Conservation (phyloP, 768 basidiomycete species). For the Termitomyces sp. region DNA sequence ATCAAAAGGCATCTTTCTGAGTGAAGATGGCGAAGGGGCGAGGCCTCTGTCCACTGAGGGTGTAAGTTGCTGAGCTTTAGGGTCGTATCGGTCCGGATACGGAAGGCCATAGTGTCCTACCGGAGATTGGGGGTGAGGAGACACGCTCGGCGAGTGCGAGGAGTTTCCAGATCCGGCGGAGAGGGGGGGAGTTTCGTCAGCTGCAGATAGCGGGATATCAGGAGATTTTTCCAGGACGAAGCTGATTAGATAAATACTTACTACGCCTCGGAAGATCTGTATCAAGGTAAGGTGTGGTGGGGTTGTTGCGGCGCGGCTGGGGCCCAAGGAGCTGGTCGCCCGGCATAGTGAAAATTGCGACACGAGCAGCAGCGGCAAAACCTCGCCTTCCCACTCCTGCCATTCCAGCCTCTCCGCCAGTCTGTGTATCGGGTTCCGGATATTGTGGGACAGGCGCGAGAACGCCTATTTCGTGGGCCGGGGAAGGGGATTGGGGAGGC, state of each 20-base stretch:
- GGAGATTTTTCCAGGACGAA: neutral
- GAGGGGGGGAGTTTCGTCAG: constrained; percentile 37
- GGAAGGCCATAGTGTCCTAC: constrained; percentile 16
- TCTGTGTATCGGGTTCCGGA: constrained; percentile 52
- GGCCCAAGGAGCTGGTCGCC: constrained; percentile 12
- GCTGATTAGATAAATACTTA: constrained; percentile 20
- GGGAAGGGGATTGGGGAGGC: neutral
- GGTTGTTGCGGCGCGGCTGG: constrained; percentile 26
- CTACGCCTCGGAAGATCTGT: constrained; percentile 37
- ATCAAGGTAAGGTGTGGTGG: constrained; percentile 42
- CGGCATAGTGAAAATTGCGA: constrained; percentile 31
- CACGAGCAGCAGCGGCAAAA: constrained; percentile 70
- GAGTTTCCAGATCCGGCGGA: constrained; percentile 43
- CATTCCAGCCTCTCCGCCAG: constrained; percentile 79
- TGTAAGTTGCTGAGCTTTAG: constrained; percentile 3
- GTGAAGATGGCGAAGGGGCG: constrained; percentile 21
- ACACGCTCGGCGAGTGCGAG: constrained; percentile 37
- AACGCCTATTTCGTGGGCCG: neutral
- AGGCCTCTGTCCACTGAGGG: constrained; percentile 9
- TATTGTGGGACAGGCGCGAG: constrained; percentile 7
- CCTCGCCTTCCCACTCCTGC: constrained; percentile 86
- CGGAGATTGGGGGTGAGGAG: constrained; percentile 33
- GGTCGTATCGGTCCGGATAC: constrained; percentile 12
- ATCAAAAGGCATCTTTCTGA: constrained; percentile 53
- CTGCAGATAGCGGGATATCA: constrained; percentile 12